phyloP scores from a whole-genome alignment of 805 yeast genomes.

The Candida morakotiae region DNA sequence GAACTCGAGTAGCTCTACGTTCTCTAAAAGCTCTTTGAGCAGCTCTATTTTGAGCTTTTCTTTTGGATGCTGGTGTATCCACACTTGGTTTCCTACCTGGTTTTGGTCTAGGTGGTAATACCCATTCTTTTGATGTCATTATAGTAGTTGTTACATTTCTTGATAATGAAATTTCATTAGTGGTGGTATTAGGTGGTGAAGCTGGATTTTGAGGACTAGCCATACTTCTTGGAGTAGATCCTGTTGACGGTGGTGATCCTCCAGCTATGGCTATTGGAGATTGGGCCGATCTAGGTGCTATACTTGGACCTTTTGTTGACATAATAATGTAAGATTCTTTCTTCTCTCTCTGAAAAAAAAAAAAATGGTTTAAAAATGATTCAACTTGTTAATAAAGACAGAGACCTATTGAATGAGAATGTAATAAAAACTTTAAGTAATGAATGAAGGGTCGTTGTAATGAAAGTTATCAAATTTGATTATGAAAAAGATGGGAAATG shows the following conservation, averaged over 20 bases:
- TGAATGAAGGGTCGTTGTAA: too few relatives aligned
- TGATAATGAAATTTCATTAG: not conserved
- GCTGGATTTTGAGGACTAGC: conserved; percentile 6
- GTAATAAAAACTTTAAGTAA: too few relatives aligned
- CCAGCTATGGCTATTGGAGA: conserved; percentile 15
- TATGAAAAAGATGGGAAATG: too few relatives aligned
- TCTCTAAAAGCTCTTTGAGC: conserved; percentile 91
- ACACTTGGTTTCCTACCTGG: conserved; percentile 61
- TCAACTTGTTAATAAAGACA: not conserved
- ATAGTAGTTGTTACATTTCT: conserved; percentile 36
- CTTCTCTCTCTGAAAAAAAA: not conserved
- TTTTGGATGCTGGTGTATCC: conserved; percentile 78
- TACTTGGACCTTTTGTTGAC: conserved; percentile 15
- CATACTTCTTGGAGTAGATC: conserved; percentile 11
- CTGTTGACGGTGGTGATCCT: conserved; percentile 11
- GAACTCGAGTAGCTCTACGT: conserved; percentile 76
- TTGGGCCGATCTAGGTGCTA: conserved; percentile 17
- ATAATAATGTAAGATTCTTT: conserved; percentile 5
- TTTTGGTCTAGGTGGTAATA: conserved; percentile 56
- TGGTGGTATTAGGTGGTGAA: conserved; percentile 4
- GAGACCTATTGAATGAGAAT: not conserved
- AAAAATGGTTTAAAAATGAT: not conserved
- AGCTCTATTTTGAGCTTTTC: conserved; percentile 91
- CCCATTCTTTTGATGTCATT: conserved; percentile 58
- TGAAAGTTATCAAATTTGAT: too few relatives aligned